phyloP scores from a whole-genome alignment of 2,329 filamentous ascomycete genomes.

The Verticillium longisporum region DNA sequence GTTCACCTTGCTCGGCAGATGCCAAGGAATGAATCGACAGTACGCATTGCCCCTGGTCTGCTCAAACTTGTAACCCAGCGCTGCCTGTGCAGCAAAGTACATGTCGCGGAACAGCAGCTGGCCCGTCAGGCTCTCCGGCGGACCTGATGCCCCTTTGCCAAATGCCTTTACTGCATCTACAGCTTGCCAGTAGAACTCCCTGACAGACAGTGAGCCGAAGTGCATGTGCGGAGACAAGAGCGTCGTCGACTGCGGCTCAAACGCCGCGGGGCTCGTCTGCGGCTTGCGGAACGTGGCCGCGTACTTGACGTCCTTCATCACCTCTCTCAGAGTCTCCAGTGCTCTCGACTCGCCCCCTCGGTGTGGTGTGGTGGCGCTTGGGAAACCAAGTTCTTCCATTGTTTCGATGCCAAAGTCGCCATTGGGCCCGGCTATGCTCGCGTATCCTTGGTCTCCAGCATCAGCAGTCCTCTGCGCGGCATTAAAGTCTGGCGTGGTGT shows the following conservation, averaged over 20 bases:
- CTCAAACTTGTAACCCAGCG: slow-evolving; percentile 55
- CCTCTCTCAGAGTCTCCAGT: slow-evolving; percentile 47
- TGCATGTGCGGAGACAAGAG: slow-evolving; percentile 68
- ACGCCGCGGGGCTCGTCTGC: slow-evolving; percentile 66
- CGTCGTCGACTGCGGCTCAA: slow-evolving; percentile 66
- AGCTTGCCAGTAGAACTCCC: slow-evolving; percentile 67
- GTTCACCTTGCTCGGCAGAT: slow-evolving; percentile 56
- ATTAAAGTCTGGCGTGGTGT: slow-evolving; percentile 53
- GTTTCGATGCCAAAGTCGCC: slow-evolving; percentile 66
- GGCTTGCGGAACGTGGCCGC: slow-evolving; percentile 71
- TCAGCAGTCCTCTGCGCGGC: slow-evolving; percentile 36
- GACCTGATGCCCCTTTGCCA: slow-evolving; percentile 48
- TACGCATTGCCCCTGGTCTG: slow-evolving; percentile 60
- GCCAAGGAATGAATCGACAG: slow-evolving; percentile 74
- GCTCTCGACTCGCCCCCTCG: slow-evolving; percentile 65
- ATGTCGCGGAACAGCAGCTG: slow-evolving; percentile 75
- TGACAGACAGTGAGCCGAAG: slow-evolving; percentile 64
- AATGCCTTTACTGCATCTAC: slow-evolving; percentile 54
- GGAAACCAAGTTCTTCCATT: slow-evolving; percentile 63
- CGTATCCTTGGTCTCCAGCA: slow-evolving; percentile 50
- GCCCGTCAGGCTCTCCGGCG: slow-evolving; percentile 64
- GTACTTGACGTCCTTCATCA: slow-evolving; percentile 58
- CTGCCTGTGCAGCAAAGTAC: slow-evolving; percentile 74
- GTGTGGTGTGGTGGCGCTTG: slow-evolving; percentile 57
- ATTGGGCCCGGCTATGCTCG: slow-evolving; percentile 56